Base-by-base conservation (phyloP, 106 monocot genomes). In the Acorus gramineus region DNA sequence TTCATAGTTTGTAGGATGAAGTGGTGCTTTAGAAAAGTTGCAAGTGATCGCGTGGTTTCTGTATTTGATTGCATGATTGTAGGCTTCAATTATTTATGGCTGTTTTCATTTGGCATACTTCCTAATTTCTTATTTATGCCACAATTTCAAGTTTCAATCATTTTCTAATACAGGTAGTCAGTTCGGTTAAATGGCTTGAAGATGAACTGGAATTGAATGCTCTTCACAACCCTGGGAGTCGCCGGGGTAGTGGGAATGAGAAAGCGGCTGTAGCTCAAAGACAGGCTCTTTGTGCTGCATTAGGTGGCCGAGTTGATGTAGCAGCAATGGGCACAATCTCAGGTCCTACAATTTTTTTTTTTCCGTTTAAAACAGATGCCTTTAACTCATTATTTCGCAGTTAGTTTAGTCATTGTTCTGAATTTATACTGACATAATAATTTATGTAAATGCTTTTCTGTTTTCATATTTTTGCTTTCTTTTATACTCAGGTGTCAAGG, bases 161-260 rank as follows among this genome's bases (percentile, higher is more conserved):
- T 14, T 50, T 73, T 12, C 66, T 62, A 8, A 64, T 70, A 49
- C 66, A 96, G 96, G 96, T 98, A 62, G 98, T 98, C 52, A 92
- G 83, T 53, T 92, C 98, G 55, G 87, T 98, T 50, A 98, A 92
- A 69, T 98, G 98, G 98, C 91, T 98, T 70, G 98, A 98, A 81
- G 98, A 98, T 76, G 98, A 98, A 70, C 59, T 98, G 72, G 98
- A 98, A 71, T 49, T 98, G 61, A 98, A 92, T 77, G 91, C 96
- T 66, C 77, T 98, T 2, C 91, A 88, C 59, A 92, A 92, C 69
- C 88, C 98, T 69, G 83, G 88, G 46, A 92, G 98, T 70, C 80
- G 75, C 14, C 80, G 81, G 66, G 98, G 85, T 53, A 82, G 76
- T 76, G 79, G 73, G 55, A 98, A 92, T 72, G 93, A 93, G 68